Base-by-base conservation (phyloP, 768 basidiomycete species). In the Suillus discolor region DNA sequence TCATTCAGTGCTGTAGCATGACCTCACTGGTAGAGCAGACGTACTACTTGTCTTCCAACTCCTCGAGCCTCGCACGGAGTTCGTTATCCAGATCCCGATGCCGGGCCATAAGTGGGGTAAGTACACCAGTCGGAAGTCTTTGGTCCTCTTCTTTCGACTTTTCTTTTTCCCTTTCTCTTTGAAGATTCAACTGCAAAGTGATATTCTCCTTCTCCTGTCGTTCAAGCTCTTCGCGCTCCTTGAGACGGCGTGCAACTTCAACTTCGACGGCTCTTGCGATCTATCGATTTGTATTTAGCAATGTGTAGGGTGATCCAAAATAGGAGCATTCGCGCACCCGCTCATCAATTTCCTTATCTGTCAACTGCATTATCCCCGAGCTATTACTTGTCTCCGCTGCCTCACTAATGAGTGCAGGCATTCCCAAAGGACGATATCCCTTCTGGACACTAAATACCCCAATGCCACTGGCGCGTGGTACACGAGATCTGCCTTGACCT, bases 281-380 rank as follows among this genome's bases (percentile, higher is more conserved):
- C 91, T 91, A 70, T 25, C 8, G 13, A 25, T 47, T 6, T 25
- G 31, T 49, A 9, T 59, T 54, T 39, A 36, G 66, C 62, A 34
- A 66, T 61, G 18, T 41, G 62, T 9, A 54, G 49, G 47, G n/a
- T n/a, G 39, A 20, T 38, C n/a, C n/a, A 44, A 41, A 18, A 51
- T 39, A 42, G 15, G 8, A 28, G 57, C 18, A 62, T 57, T 64
- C 59, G 75, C 83, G n/a, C 70, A 89, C 92, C 78, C 88, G 80
- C 42, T 89, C 89, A 67, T 93, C 89, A 67, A 93, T 89, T 57
- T 93, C 91, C 71, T 87, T 84, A 75, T 90, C 89, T 3, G 86
- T 85, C 68, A 90, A 72, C 38, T 73, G 71, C 55, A 71, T 59
- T 6, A 64, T 20, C 18, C 31, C 54, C 20, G 18, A 49, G 42